A percentile compares a stretch with the other conserved stretches of the same genome.
Conservation (phyloP, 345 rosid species). For the Litchi chinensis region DNA sequence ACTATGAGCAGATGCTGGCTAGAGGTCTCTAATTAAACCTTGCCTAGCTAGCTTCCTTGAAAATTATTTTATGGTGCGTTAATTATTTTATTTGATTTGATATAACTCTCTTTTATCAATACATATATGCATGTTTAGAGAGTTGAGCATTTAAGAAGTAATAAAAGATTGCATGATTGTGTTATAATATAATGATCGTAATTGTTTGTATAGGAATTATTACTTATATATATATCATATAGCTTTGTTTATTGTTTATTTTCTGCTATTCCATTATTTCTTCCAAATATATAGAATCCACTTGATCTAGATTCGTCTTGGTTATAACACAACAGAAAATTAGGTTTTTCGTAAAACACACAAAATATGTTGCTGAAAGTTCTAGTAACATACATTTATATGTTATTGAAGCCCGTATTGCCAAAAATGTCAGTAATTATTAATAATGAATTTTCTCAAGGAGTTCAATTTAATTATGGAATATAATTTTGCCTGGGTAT, state of each 20-base stretch:
- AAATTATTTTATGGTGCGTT: not conserved
- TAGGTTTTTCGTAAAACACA: no score
- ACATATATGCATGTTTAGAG: not conserved
- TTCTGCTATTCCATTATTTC: not conserved
- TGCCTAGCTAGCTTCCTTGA: not conserved
- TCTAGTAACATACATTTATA: no score
- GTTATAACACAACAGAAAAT: no score
- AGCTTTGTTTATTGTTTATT: no score
- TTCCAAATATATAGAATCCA: no score
- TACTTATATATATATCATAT: no score
- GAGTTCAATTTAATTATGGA: not conserved
- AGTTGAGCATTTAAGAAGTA: not conserved
- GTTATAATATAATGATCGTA: not conserved
- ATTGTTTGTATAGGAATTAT: not conserved
- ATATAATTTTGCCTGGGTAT: no score
- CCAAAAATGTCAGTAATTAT: no score
- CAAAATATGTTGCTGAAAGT: no score
- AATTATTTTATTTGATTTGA: not conserved
- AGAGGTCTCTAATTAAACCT: slow-evolving; percentile 37
- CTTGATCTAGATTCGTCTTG: no score
- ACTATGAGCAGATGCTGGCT: slow-evolving; percentile 56
- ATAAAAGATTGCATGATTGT: not conserved
- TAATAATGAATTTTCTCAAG: not conserved
- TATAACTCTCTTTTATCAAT: not conserved
- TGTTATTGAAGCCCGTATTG: no score